These are phyloP conservation scores for Gypsophila paniculata DNA, from an alignment of 179 eudicot species.

Conservation along the genomic window DNA sequence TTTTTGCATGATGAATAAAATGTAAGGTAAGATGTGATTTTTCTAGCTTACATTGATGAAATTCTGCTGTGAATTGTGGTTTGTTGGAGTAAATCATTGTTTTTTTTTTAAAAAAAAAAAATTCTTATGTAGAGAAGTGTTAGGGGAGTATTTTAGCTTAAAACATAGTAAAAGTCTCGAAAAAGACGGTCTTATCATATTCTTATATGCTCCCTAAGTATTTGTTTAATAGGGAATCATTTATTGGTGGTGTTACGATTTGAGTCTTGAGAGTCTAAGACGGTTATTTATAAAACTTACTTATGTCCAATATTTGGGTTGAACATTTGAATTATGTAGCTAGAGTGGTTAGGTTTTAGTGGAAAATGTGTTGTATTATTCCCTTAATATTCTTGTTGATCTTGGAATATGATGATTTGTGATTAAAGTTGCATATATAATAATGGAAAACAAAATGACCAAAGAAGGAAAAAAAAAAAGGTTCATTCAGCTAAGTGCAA, in stretches of 20 bases:
- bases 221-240: too few species aligned
- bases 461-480: not conserved
- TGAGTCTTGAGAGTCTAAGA: too few species aligned
- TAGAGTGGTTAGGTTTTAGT: slow-evolving; percentile 4
- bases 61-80: not conserved
- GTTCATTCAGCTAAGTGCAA: not conserved
- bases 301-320: too few species aligned
- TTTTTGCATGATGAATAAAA: slow-evolving; percentile 17
- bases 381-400: not conserved
- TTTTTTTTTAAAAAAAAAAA: too few species aligned
- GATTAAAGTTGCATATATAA: not conserved
- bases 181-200: not conserved
- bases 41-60: not conserved
- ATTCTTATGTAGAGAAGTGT: too few species aligned
- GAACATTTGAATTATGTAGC: not conserved
- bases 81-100: not conserved
- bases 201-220: too few species aligned
- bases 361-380: not conserved
- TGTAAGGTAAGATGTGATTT: slow-evolving; percentile 2
- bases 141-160: slow-evolving; percentile 12
- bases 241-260: too few species aligned
- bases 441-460: not conserved
- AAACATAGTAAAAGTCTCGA: not conserved
- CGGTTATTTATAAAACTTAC: too few species aligned
- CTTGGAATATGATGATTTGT: not conserved